Conservation (phyloP, 148 eudicot genomes). For the Vaccinium darrowii region DNA sequence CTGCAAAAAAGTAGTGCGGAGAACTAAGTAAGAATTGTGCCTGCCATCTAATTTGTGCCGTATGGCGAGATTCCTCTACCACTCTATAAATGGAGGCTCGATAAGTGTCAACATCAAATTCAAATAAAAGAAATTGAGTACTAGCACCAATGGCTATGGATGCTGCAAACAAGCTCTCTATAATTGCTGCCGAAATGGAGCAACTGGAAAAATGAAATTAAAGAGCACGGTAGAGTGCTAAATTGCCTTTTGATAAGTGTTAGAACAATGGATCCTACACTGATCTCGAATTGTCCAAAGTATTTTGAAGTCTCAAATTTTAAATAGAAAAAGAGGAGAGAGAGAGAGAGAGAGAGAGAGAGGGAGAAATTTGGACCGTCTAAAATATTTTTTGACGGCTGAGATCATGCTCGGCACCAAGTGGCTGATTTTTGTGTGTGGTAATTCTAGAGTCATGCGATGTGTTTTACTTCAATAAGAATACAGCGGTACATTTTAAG, state of each 20-base stretch:
- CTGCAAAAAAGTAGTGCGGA: neutral
- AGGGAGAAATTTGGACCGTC: too few species aligned
- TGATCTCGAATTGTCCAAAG: too few species aligned
- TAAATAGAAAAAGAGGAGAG: too few species aligned
- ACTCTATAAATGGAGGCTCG: slow-evolving; percentile 8
- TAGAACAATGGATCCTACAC: neutral
- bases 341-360: too few species aligned
- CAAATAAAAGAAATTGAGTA: neutral
- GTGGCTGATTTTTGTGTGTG: too few species aligned
- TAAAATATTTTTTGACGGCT: too few species aligned
- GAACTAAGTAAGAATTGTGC: neutral
- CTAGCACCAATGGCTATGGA: neutral
- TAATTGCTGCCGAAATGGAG: neutral
- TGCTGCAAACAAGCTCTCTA: neutral
- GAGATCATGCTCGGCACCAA: too few species aligned
- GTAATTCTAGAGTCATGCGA: neutral
- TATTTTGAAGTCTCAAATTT: too few species aligned
- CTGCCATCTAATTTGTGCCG: neutral
- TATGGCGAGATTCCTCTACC: neutral
- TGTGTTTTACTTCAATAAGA: neutral
- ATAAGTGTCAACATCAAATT: slow-evolving; percentile 2
- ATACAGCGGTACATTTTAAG: neutral
- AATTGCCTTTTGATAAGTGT: neutral
- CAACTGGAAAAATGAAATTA: neutral
- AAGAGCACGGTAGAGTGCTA: neutral